phyloP scores from a whole-genome alignment of 441 rosid genomes.

The Jatropha podagrica region DNA sequence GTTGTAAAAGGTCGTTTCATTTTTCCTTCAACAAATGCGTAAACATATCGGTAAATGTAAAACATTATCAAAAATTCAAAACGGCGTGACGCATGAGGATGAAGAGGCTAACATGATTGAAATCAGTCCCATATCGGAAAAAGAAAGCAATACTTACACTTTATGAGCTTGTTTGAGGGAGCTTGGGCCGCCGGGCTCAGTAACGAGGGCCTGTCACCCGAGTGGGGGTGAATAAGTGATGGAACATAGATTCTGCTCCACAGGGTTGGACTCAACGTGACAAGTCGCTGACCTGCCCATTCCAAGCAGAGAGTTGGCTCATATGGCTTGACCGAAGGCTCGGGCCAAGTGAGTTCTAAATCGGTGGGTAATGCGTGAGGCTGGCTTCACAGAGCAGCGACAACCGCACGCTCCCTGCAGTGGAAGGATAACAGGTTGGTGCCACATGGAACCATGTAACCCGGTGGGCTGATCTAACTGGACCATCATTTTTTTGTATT shows the following conservation, averaged over 20 bases:
- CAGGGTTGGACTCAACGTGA: not conserved
- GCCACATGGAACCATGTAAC: not conserved
- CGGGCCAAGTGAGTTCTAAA: not conserved
- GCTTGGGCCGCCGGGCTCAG: not conserved
- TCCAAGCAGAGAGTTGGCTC: conserved; percentile 8
- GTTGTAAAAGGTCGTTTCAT: no score
- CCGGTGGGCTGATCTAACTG: no score
- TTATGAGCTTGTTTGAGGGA: no score
- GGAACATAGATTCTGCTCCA: not conserved
- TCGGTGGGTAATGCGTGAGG: conserved; percentile 15
- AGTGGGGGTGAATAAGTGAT: not conserved
- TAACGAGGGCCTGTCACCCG: not conserved
- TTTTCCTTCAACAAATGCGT: no score
- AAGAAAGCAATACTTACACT: no score
- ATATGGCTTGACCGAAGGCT: not conserved
- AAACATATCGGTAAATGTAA: no score
- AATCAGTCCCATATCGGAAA: no score
- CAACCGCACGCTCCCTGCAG: not conserved
- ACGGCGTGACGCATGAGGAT: no score
- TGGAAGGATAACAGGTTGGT: conserved; percentile 9
- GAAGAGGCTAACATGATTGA: no score
- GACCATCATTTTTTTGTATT: no score
- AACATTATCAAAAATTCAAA: no score
- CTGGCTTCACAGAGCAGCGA: conserved; percentile 27
- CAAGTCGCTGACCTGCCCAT: not conserved